Base-by-base conservation (phyloP, 768 basidiomycete genomes). In the Auricularia sp. region DNA sequence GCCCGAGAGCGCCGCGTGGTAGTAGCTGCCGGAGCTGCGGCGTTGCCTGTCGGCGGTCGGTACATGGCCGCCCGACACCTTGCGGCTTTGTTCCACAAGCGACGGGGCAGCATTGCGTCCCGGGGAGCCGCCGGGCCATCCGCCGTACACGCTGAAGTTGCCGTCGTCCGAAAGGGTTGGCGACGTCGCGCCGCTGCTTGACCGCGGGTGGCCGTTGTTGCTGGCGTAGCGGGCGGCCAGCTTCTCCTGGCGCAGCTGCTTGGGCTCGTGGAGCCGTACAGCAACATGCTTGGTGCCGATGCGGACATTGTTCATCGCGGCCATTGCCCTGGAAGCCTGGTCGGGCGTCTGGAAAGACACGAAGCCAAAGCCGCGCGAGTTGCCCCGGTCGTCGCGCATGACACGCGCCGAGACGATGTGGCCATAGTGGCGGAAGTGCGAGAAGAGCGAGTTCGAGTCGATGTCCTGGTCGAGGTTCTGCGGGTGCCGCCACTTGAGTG, bases 371-470 rank as follows among this genome's bases (percentile, higher is more conserved):
- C 93, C 88, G 68, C 90, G 86, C 75, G 88, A 87, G 61, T 87
- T 86, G 39, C 90, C 88, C 65, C 67, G 75, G 71, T 94, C 92
- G 69, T 90, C 91, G 29, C 90, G 84, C 93, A 95, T 94, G 51
- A 95, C 92, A 65, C 93, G 87, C 56, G 93, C 93, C 76, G 90
- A 93, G 67, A 93, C 90, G 67, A 95, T 93, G 76, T 88, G 85
- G 47, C 93, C 93, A 73, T 86, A 96, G 88, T 93, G 81, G 66
- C 88, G 85, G 77, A 96, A 96, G 74, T 90, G 86, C 29, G 85
- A 78, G 71, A 91, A 92, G 14, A 96, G 80, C 42, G 83, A 84
- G 72, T 94, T 91, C 0, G 92, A 93, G 73, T 91, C 89, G 43
- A 95, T 88, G 5, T 86, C 83, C 2, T 90, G 83, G 74, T 93